phyloP scores from a whole-genome alignment of 495 filamentous ascomycete genomes.

The Trichoderma asperelloides region DNA sequence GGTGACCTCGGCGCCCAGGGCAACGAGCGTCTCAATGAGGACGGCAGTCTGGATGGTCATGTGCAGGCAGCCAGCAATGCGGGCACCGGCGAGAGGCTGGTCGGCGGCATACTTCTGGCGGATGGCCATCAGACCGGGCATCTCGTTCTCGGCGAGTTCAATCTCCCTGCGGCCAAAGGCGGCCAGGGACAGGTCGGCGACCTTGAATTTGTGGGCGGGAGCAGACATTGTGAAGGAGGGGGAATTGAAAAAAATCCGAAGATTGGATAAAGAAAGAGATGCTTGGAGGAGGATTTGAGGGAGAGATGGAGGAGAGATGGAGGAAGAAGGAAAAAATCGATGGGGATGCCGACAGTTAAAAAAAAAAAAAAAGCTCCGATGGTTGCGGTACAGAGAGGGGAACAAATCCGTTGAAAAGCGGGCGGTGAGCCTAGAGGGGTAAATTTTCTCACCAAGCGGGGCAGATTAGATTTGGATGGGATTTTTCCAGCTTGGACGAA shows the following conservation, averaged over 20 bases:
- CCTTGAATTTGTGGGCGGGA: slow-evolving; percentile 91
- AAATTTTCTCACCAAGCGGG: slow-evolving; percentile 8
- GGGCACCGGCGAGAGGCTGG: slow-evolving; percentile 81
- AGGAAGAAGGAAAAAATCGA: slow-evolving; percentile 13
- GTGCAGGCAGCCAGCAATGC: slow-evolving; percentile 96
- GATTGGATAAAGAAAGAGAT: slow-evolving; percentile 10
- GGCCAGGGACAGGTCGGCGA: slow-evolving; percentile 94
- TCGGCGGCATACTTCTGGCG: slow-evolving; percentile 81
- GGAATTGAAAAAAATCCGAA: not conserved
- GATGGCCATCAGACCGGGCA: slow-evolving; percentile 95
- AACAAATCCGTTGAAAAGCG: not conserved
- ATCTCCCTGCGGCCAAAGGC: slow-evolving; percentile 99
- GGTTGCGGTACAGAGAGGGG: slow-evolving; percentile 11
- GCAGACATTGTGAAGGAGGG: slow-evolving; percentile 47
- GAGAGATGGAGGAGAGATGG: slow-evolving; percentile 12
- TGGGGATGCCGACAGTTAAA: slow-evolving; percentile 6
- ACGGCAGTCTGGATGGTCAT: slow-evolving; percentile 99
- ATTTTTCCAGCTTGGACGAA: slow-evolving; percentile 2
- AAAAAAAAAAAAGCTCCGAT: slow-evolving; percentile 2
- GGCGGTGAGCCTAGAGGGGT: slow-evolving; percentile 7
- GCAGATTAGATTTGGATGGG: not conserved
- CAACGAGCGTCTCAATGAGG: slow-evolving; percentile 90
- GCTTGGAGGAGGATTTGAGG: not conserved
- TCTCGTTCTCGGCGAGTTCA: slow-evolving; percentile 96
- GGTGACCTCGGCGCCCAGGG: slow-evolving; percentile 94